A percentile compares a stretch with the other conserved stretches of the same genome.
Evolutionary conservation across 345 rosid species (phyloP).

Genomic region (Acer campestre): DNA sequence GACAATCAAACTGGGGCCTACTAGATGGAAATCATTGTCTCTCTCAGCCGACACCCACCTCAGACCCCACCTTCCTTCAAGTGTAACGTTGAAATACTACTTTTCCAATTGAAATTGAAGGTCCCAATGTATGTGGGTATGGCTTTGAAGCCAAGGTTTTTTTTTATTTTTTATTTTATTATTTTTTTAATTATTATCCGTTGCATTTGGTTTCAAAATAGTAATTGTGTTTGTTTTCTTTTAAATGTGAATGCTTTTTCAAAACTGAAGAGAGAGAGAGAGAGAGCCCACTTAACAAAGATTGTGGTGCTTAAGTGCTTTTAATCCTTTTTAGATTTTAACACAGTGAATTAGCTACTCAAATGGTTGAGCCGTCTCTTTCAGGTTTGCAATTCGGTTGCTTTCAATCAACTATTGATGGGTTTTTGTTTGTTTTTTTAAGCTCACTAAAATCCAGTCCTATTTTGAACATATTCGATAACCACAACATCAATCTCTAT

Average conservation of each 20-base stretch:
- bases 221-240: neutral
- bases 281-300: constrained; percentile 14
- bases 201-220: constrained; percentile 12
- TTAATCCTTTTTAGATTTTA: constrained; percentile 4
- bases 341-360: constrained; percentile 15
- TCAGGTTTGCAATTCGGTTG: constrained; percentile 55
- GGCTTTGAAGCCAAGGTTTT: constrained; percentile 56
- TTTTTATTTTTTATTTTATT: neutral
- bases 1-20: neutral
- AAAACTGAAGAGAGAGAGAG: neutral
- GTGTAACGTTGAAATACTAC: constrained; percentile 33
- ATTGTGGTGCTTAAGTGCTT: neutral
- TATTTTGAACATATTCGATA: constrained; percentile 13
- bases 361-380: constrained; percentile 61
- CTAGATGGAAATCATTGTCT: constrained; percentile 13
- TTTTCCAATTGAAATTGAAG: constrained; percentile 3
- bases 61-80: constrained; percentile 32
- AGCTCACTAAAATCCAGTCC: neutral
- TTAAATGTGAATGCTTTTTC: neutral
- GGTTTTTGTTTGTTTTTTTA: constrained; percentile 24
- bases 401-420: constrained; percentile 64
- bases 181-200: constrained; percentile 10
- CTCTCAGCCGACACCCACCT: constrained; percentile 39
- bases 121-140: constrained; percentile 15
- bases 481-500: constrained; percentile 22